These are phyloP conservation scores for Rhododendron molle DNA, from an alignment of 148 eudicot genomes.

Conservation along the genomic window DNA sequence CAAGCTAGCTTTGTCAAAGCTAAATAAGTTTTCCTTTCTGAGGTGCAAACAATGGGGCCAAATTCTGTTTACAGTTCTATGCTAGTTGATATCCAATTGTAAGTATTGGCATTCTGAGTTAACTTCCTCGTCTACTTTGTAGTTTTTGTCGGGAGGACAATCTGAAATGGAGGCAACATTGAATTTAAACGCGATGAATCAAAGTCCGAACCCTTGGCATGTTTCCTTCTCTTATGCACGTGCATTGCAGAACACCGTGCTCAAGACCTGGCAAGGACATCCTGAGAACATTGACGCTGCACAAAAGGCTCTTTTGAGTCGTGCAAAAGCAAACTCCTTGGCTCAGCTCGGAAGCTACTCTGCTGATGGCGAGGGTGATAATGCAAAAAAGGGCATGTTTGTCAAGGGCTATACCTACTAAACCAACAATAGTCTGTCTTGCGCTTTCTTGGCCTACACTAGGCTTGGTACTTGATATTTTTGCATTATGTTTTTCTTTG, in stretches of 20 bases:
- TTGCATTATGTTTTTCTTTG: slow-evolving; percentile 1
- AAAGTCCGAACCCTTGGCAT: slow-evolving; percentile 97
- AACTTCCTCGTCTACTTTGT: not conserved
- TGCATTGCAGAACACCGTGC: slow-evolving; percentile 88
- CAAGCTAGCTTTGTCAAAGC: not conserved
- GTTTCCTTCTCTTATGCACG: slow-evolving; percentile 96
- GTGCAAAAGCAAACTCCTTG: slow-evolving; percentile 90
- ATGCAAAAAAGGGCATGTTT: slow-evolving; percentile 91
- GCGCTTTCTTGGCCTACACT: not conserved
- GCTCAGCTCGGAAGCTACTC: slow-evolving; percentile 91
- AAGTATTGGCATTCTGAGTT: not conserved
- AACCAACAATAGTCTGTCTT: slow-evolving; percentile 3
- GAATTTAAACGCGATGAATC: slow-evolving; percentile 93
- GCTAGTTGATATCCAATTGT: not conserved
- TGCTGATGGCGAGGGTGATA: slow-evolving; percentile 76
- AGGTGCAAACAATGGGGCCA: not conserved
- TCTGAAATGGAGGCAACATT: slow-evolving; percentile 88
- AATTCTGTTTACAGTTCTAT: not conserved
- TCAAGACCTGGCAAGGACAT: slow-evolving; percentile 88
- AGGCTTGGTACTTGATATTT: not conserved
- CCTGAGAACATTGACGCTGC: slow-evolving; percentile 85
- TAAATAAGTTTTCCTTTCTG: not conserved
- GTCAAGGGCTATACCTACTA: slow-evolving; percentile 91
- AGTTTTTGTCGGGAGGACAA: slow-evolving; percentile 98
- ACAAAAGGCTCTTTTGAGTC: slow-evolving; percentile 64